Percentiles rank a stretch among this genome's conserved stretches.
Evolutionary conservation across 371 early-diverging fungal species (phyloP).

Genomic region (Apophysomyces elegans): DNA sequence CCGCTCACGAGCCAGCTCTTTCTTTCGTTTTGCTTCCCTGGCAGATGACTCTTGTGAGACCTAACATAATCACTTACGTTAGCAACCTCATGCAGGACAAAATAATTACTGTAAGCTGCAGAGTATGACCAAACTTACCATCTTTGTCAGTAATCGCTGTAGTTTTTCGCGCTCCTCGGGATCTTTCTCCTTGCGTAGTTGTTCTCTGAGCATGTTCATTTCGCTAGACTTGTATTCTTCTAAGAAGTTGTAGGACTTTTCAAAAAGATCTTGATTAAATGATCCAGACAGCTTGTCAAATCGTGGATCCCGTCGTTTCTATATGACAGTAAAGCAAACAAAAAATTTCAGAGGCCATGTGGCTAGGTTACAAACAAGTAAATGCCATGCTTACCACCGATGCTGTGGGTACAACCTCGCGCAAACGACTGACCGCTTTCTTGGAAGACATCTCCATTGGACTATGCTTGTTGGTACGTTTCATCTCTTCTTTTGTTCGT

Average conservation of each 20-base stretch:
- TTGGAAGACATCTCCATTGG: conserved; percentile 85
- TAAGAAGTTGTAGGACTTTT: conserved; percentile 84
- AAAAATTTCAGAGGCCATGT: too few species aligned
- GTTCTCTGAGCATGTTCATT: conserved; percentile 63
- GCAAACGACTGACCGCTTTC: conserved; percentile 75
- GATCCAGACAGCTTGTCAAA: conserved; percentile 87
- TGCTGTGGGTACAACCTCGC: conserved; percentile 74
- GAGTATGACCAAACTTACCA: conserved; percentile 42
- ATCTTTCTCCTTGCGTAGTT: conserved; percentile 68
- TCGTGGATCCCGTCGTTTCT: conserved; percentile 86
- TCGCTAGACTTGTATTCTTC: conserved; percentile 77
- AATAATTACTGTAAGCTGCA: not conserved
- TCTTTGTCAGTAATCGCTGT: conserved; percentile 52
- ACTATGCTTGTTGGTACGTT: conserved; percentile 55
- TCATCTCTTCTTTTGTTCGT: conserved; percentile 51
- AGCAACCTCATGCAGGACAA: conserved; percentile 9
- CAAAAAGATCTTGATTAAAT: conserved; percentile 84
- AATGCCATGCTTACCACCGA: conserved; percentile 43
- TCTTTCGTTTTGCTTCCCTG: conserved; percentile 62
- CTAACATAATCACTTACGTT: conserved; percentile 21
- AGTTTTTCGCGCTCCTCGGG: conserved; percentile 53
- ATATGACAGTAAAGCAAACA: not conserved
- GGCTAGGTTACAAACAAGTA: not conserved
- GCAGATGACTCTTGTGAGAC: conserved; percentile 39
- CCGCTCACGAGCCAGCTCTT: conserved; percentile 72